Conservation (phyloP, 805 yeast species). For the Lipomyces orientalis region DNA sequence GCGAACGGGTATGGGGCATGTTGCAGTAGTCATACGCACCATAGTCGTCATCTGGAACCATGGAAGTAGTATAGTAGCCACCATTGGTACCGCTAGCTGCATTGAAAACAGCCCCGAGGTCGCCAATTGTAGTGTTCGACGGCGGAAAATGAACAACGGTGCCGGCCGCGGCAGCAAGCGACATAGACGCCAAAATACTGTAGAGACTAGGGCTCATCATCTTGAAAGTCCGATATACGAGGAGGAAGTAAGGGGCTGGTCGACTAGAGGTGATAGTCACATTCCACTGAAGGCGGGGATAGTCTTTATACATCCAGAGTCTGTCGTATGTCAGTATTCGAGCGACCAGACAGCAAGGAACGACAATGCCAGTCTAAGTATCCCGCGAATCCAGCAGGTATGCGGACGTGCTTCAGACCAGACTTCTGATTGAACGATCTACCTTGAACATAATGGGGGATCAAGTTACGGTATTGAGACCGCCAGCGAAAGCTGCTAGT, state of each 20-base stretch:
- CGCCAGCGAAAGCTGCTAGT: too few species aligned
- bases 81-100: slow-evolving; percentile 40
- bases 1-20: slow-evolving; percentile 53
- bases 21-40: slow-evolving; percentile 53
- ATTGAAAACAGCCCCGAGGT: slow-evolving; percentile 24
- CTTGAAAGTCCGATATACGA: neutral
- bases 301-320: neutral
- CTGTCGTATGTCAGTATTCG: neutral
- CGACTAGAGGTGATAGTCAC: neutral
- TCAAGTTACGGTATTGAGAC: too few species aligned
- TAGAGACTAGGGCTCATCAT: neutral
- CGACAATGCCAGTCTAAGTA: neutral
- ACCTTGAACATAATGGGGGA: neutral
- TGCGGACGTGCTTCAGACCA: neutral
- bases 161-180: slow-evolving; percentile 19
- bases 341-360: neutral
- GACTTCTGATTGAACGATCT: neutral
- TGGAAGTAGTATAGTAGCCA: slow-evolving; percentile 39
- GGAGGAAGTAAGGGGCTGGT: neutral
- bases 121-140: slow-evolving; percentile 13
- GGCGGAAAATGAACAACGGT: slow-evolving; percentile 28
- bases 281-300: neutral
- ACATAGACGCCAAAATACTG: neutral
- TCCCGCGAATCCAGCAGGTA: neutral
- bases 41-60: slow-evolving; percentile 41